phyloP scores from a whole-genome alignment of 306 rosid species.

The Gynostemma pentaphyllum region DNA sequence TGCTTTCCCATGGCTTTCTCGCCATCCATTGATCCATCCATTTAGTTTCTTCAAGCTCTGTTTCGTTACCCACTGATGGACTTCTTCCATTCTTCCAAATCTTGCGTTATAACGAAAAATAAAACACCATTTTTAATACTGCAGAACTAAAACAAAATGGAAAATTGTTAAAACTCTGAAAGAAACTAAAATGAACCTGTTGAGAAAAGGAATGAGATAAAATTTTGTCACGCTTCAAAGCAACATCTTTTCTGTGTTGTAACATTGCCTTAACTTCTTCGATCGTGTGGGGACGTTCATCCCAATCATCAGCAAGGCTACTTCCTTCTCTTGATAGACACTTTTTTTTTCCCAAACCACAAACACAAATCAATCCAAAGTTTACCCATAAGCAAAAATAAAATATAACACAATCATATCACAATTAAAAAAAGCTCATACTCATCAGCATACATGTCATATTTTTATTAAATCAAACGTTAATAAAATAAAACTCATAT shows the following conservation, averaged over 20 bases:
- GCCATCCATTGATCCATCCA: slow-evolving; percentile 84
- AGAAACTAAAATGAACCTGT: slow-evolving; percentile 42
- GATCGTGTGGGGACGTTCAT: slow-evolving; percentile 73
- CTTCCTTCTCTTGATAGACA: slow-evolving; percentile 75
- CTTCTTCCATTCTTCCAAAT: slow-evolving; percentile 50
- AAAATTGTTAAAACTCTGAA: background rate
- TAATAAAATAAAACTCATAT: too few species aligned
- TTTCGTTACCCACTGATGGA: slow-evolving; percentile 80
- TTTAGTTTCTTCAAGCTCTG: slow-evolving; percentile 61
- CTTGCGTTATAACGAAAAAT: slow-evolving; percentile 18
- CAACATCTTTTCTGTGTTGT: slow-evolving; percentile 58
- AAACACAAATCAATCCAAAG: background rate
- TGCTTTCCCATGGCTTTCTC: slow-evolving; percentile 73
- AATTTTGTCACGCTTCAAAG: slow-evolving; percentile 66
- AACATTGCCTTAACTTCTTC: slow-evolving; percentile 94
- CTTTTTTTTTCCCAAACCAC: slow-evolving; percentile 13
- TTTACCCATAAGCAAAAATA: background rate
- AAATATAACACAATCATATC: too few species aligned
- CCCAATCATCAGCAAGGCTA: slow-evolving; percentile 84
- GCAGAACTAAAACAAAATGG: too few species aligned
- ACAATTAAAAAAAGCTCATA: too few species aligned
- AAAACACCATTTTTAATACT: slow-evolving; percentile 10
- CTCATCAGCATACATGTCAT: too few species aligned
- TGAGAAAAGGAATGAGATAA: slow-evolving; percentile 73
- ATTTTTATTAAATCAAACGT: too few species aligned